These are phyloP conservation scores for Taphrina wiesneri DNA, from an alignment of 1,139 yeast species.

Conservation along the genomic window DNA sequence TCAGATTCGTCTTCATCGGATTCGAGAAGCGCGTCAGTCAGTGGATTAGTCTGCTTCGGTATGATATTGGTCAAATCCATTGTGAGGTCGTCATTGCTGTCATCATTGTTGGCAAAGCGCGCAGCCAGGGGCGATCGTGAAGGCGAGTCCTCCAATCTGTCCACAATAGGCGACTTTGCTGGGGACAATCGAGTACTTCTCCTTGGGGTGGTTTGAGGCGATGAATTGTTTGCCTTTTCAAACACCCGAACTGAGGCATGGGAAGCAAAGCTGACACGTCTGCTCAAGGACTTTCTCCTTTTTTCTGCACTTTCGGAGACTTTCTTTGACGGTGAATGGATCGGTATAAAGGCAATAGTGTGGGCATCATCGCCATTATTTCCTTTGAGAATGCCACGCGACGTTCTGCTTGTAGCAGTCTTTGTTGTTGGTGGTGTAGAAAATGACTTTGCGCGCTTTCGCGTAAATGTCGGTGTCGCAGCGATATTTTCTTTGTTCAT, in stretches of 20 bases:
- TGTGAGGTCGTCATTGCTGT: conserved; percentile 38
- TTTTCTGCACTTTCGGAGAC: conserved; percentile 18
- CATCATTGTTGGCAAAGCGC: background rate
- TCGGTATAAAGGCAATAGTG: conserved; percentile 31
- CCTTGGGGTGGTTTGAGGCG: conserved; percentile 17
- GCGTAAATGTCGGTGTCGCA: conserved; percentile 19
- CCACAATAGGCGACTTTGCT: conserved; percentile 35
- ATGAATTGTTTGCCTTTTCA: conserved; percentile 31
- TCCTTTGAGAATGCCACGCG: conserved; percentile 31
- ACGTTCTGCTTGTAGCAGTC: background rate
- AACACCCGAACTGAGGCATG: conserved; percentile 38
- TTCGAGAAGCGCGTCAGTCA: background rate
- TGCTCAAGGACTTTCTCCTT: conserved; percentile 36
- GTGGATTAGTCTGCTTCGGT: background rate
- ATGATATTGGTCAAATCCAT: conserved; percentile 40
- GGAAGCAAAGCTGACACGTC: conserved; percentile 42
- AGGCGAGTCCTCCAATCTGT: conserved; percentile 9
- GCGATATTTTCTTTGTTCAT: conserved; percentile 30
- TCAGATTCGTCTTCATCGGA: background rate
- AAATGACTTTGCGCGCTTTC: conserved; percentile 33
- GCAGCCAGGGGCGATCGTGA: background rate
- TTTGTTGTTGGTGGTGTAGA: conserved; percentile 20
- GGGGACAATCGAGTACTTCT: conserved; percentile 26
- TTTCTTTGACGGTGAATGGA: conserved; percentile 20
- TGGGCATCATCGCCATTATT: conserved; percentile 32